Percentiles rank a stretch among this genome's conserved stretches.
Evolutionary conservation across 106 monocot genomes (phyloP).

Genomic region (Dendrobium nobile): DNA sequence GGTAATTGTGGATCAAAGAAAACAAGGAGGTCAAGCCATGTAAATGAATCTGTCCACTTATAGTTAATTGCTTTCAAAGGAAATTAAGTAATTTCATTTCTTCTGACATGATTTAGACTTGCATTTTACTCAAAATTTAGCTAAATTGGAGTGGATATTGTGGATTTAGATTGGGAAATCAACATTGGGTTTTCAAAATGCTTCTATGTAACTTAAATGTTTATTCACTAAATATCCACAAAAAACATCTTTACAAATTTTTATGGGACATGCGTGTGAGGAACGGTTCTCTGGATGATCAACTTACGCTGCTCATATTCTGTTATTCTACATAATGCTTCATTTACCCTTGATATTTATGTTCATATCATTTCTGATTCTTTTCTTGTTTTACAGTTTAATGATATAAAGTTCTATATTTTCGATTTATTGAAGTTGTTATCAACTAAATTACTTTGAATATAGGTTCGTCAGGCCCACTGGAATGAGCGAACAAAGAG

Average conservation of each 20-base stretch:
- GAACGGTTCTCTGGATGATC: neutral
- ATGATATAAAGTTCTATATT: neutral
- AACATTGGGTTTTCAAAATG: neutral
- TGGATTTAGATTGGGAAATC: neutral
- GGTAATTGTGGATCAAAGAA: no score
- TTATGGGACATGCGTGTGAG: neutral
- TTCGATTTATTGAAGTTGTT: neutral
- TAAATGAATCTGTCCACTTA: no score
- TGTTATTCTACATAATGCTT: neutral
- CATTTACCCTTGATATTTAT: neutral
- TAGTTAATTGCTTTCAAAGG: no score
- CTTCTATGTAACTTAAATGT: neutral
- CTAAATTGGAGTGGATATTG: neutral
- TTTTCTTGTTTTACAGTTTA: slow-evolving; percentile 1
- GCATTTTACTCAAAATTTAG: neutral
- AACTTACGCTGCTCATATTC: neutral
- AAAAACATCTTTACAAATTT: neutral
- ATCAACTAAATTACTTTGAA: neutral
- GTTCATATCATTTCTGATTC: neutral
- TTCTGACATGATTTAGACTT: neutral
- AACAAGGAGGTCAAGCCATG: no score
- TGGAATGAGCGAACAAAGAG: slow-evolving; percentile 60
- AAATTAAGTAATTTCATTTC: neutral
- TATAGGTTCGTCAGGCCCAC: slow-evolving; percentile 81
- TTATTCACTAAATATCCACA: neutral